A percentile compares a stretch with the other conserved stretches of the same genome.
These are phyloP conservation scores for Sutorius australiensis DNA, from an alignment of 768 basidiomycete species.

Conservation along the genomic window DNA sequence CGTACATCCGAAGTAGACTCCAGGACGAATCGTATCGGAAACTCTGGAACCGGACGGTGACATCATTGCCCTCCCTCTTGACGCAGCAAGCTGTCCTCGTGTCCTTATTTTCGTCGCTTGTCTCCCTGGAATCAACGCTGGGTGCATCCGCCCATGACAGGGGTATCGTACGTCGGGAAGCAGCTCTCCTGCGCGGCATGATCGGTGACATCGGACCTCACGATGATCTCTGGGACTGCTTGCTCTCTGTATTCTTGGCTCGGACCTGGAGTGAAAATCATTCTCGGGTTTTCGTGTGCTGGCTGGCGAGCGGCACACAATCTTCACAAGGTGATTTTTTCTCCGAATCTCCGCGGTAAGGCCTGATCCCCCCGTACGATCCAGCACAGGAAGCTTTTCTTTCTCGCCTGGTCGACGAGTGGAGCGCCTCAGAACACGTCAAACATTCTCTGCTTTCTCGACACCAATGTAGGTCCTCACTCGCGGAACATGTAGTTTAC, in stretches of 20 bases:
- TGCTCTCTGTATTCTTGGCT: slow-evolving; percentile 44
- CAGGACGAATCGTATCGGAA: slow-evolving; percentile 37
- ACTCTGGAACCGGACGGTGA: slow-evolving; percentile 48
- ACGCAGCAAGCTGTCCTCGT: slow-evolving; percentile 54
- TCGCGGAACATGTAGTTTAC: neutral
- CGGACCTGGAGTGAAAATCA: slow-evolving; percentile 59
- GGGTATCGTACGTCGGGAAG: slow-evolving; percentile 50
- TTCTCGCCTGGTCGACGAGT: slow-evolving; percentile 50
- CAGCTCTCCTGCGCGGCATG: slow-evolving; percentile 46
- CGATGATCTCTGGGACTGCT: slow-evolving; percentile 49
- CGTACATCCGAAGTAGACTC: slow-evolving; percentile 45
- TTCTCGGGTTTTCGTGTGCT: slow-evolving; percentile 65
- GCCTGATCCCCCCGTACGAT: slow-evolving; percentile 10
- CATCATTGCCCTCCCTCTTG: slow-evolving; percentile 46
- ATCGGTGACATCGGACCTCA: slow-evolving; percentile 48
- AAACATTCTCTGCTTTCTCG: slow-evolving; percentile 71
- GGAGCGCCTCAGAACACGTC: slow-evolving; percentile 77
- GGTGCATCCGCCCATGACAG: slow-evolving; percentile 35
- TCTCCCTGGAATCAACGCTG: slow-evolving; percentile 27
- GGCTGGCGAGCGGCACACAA: slow-evolving; percentile 51
- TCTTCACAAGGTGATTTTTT: slow-evolving; percentile 31
- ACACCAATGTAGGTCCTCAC: slow-evolving; percentile 64
- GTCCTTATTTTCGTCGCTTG: slow-evolving; percentile 55
- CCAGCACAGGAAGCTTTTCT: slow-evolving; percentile 47
- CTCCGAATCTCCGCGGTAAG: neutral